phyloP scores from a whole-genome alignment of 768 basidiomycete species.

The Tricholomella constricta region DNA sequence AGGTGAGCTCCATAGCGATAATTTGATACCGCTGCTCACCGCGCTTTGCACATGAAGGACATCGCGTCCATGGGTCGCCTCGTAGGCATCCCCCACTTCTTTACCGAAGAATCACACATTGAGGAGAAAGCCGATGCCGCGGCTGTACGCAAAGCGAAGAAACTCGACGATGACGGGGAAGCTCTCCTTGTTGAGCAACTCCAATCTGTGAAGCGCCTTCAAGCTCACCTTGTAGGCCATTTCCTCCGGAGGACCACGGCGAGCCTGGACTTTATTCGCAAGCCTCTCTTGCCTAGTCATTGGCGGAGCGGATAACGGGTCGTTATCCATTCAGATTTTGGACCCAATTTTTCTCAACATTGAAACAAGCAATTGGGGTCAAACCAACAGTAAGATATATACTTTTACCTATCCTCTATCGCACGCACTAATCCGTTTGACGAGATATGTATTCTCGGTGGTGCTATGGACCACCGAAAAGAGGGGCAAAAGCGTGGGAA shows the following conservation, averaged over 20 bases:
- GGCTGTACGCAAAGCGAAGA: slow-evolving; percentile 7
- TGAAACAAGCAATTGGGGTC: no score
- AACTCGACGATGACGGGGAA: slow-evolving; percentile 15
- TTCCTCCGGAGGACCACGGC: slow-evolving; percentile 10
- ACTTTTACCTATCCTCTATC: no score
- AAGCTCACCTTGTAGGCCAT: slow-evolving; percentile 1
- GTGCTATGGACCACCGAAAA: no score
- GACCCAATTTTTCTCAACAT: no score
- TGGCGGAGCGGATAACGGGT: no score
- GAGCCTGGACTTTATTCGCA: not conserved
- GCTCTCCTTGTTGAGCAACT: not conserved
- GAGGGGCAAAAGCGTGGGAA: no score
- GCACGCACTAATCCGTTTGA: no score
- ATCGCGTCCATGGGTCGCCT: slow-evolving; percentile 28
- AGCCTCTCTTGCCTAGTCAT: slow-evolving; percentile 5
- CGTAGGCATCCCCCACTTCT: slow-evolving; percentile 26
- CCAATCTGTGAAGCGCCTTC: slow-evolving; percentile 6
- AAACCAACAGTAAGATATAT: no score
- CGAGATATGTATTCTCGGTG: no score
- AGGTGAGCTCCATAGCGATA: slow-evolving; percentile 13
- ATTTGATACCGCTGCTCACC: not conserved
- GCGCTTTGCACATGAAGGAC: slow-evolving; percentile 20
- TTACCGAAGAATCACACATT: slow-evolving; percentile 9
- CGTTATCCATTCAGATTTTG: no score
- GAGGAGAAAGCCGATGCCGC: slow-evolving; percentile 26